A percentile compares a stretch with the other conserved stretches of the same genome.
Conservation (phyloP, 257 asterid species). For the Echites panduratus region DNA sequence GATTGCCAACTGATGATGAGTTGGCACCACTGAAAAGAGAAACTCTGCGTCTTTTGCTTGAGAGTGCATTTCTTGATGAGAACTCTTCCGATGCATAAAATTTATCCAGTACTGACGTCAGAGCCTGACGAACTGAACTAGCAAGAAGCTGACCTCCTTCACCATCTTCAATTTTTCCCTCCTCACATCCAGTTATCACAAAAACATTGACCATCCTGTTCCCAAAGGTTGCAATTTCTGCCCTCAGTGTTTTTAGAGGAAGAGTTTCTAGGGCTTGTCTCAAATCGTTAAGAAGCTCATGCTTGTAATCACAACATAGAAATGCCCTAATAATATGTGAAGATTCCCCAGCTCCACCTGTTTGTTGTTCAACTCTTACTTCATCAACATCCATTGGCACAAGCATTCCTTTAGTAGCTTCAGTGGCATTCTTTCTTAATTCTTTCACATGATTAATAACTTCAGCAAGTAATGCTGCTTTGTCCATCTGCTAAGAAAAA, state of each 20-base stretch:
- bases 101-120: slow-evolving; percentile 69
- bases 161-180: slow-evolving; percentile 17
- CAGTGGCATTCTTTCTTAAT: slow-evolving; percentile 37
- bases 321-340: slow-evolving; percentile 51
- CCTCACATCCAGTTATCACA: slow-evolving; percentile 36
- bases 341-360: slow-evolving; percentile 26
- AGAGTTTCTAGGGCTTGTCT: slow-evolving; percentile 56
- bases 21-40: slow-evolving; percentile 41
- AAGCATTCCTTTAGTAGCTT: slow-evolving; percentile 51
- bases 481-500: slow-evolving; percentile 56
- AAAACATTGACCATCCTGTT: slow-evolving; percentile 66
- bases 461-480: slow-evolving; percentile 75
- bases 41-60: slow-evolving; percentile 60
- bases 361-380: slow-evolving; percentile 52
- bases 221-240: slow-evolving; percentile 79
- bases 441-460: slow-evolving; percentile 57
- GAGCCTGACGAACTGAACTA: slow-evolving; percentile 44
- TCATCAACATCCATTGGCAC: slow-evolving; percentile 71
- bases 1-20: slow-evolving; percentile 42
- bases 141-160: slow-evolving; percentile 35
- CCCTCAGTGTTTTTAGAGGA: slow-evolving; percentile 46
- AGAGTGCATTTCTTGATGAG: slow-evolving; percentile 41
- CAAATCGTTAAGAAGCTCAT: slow-evolving; percentile 55
- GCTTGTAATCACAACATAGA: slow-evolving; percentile 67
- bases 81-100: slow-evolving; percentile 79